Base-by-base conservation (phyloP, 2,329 filamentous ascomycete species). In the Colletotrichum gigasporum region DNA sequence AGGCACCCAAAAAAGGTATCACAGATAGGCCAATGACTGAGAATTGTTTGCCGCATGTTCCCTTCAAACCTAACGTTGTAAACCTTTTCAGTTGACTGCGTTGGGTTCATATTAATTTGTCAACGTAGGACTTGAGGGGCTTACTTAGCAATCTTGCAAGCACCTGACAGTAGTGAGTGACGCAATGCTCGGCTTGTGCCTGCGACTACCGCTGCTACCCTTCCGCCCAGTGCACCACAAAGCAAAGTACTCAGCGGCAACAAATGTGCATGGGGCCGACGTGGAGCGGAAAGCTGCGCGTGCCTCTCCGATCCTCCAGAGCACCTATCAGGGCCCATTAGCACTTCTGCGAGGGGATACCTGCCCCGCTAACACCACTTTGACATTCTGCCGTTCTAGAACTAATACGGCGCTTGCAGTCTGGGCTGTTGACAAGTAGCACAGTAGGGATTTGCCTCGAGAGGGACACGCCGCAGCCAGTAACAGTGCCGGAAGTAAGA, bases 21-120 rank as follows among this genome's bases (percentile, higher is more conserved):
- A 39, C 52, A 60, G 14, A 59, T 63, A 63, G 51, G 42, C 60
- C 47, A 63, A 47, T 35, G 32, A 63, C 34, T 34, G 6, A 32
- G 37, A n/a, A 18, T 20, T 26, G 24, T 45, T 58, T 45, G 47
- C 53, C 26, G 54, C 39, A 18, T 8, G 26, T 34, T 28, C 26
- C 53, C 32, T 11, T 11, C 12, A 16, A n/a, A 6, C 4, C 10
- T 10, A 11, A n/a, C 16, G 9, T 16, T n/a, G 28, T 39, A 56
- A 56, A n/a, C n/a, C n/a, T 20, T n/a, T n/a, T 7, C 7, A 12
- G 14, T 24, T 26, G 34, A 35, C 16, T 24, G 7, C 24, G 24
- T 37, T 20, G 30, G 8, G 6, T 4, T 41, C 10, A 16, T 34
- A 22, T 56, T 7, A 16, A 11, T 9, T 39, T 42, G 58, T 41